Percentiles rank a stretch among this genome's conserved stretches.
phyloP scores from a whole-genome alignment of 1,284 basidiomycete genomes.

The Kalmanozyma brasiliensis region DNA sequence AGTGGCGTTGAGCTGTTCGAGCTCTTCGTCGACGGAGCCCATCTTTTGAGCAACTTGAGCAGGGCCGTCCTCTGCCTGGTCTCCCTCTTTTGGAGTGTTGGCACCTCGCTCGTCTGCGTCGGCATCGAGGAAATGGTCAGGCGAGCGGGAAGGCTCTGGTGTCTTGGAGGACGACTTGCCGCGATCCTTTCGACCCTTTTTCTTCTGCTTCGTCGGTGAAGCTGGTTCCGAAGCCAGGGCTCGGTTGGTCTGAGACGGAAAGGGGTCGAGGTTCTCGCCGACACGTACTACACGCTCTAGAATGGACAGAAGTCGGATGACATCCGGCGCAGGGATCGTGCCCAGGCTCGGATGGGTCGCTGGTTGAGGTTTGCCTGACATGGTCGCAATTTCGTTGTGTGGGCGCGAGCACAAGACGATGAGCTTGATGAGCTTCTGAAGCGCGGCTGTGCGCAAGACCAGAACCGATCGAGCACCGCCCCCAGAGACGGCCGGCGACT shows the following conservation, averaged over 20 bases:
- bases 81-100: not conserved
- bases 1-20: constrained; percentile 40
- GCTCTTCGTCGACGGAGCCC: constrained; percentile 71
- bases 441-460: constrained; percentile 31
- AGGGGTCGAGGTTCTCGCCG: constrained; percentile 41
- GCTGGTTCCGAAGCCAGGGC: constrained; percentile 11
- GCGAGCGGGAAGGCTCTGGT: constrained; percentile 22
- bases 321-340: constrained; percentile 26
- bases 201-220: constrained; percentile 36
- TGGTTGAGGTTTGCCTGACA: constrained; percentile 18
- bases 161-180: constrained; percentile 30
- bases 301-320: constrained; percentile 43
- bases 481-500: constrained; percentile 24
- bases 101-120: not conserved
- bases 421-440: constrained; percentile 48
- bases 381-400: constrained; percentile 19
- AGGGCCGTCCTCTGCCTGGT: not conserved
- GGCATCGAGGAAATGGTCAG: not conserved
- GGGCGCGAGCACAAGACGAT: constrained; percentile 38
- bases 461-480: constrained; percentile 18
- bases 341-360: constrained; percentile 15
- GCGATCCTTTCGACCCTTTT: constrained; percentile 15
- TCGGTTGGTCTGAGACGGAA: constrained; percentile 31
- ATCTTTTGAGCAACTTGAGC: constrained; percentile 71
- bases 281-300: constrained; percentile 49